Evolutionary conservation across 1,139 yeast species (phyloP).

Genomic region (Scheffersomyces illinoinensis): DNA sequence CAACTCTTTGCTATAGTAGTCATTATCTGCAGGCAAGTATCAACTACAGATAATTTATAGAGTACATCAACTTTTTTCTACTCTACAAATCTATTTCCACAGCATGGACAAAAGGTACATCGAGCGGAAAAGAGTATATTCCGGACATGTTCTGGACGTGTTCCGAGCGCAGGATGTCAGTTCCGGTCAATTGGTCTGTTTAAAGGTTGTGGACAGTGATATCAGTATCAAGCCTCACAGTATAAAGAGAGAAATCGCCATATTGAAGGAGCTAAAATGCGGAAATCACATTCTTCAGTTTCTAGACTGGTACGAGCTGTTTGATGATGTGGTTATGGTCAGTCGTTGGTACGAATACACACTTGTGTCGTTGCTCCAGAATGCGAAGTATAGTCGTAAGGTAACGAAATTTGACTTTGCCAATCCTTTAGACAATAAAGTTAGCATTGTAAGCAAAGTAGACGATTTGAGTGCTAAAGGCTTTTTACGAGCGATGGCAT

Average conservation of each 20-base stretch:
- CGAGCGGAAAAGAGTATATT: conserved; percentile 25
- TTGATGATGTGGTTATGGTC: conserved; percentile 39
- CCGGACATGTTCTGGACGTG: conserved; percentile 40
- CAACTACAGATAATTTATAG: neutral
- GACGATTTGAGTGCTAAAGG: neutral
- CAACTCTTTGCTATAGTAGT: neutral
- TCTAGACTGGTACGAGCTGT: conserved; percentile 21
- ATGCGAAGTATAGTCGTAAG: conserved; percentile 11
- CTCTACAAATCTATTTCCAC: neutral
- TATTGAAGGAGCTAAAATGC: conserved; percentile 25
- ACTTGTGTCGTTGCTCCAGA: conserved; percentile 24
- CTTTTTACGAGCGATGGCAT: conserved; percentile 15
- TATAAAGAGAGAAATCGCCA: conserved; percentile 31
- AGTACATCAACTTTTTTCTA: neutral
- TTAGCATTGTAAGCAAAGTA: conserved; percentile 1
- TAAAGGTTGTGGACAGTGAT: conserved; percentile 44
- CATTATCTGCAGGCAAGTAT: neutral
- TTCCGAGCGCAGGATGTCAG: conserved; percentile 23
- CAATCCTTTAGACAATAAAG: conserved; percentile 16
- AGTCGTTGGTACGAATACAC: conserved; percentile 33
- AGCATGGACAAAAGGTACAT: conserved; percentile 13
- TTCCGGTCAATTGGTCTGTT: conserved; percentile 22
- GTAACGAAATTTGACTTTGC: conserved; percentile 22
- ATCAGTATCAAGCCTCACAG: conserved; percentile 40
- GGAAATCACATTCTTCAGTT: conserved; percentile 21